Percentiles rank a stretch among this genome's conserved stretches.
These are phyloP conservation scores for Pistacia integerrima DNA, from an alignment of 345 rosid species.

Conservation along the genomic window DNA sequence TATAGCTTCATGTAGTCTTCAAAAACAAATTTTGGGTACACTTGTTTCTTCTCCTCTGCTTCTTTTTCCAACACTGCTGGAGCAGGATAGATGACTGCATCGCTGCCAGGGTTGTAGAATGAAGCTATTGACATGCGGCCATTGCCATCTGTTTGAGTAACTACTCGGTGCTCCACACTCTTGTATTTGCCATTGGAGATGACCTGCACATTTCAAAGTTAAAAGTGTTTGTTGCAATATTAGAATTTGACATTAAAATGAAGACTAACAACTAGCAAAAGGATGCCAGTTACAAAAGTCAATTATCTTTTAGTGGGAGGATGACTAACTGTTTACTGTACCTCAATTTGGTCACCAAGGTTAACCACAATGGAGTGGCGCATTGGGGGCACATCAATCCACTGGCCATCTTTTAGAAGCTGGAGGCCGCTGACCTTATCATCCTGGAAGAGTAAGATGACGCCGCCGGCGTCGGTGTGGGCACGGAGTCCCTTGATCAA, in stretches of 20 bases:
- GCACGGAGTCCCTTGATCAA: slow-evolving; percentile 88
- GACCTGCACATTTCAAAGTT: slow-evolving; percentile 41
- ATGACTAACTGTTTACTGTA: slow-evolving; percentile 9
- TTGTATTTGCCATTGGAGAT: slow-evolving; percentile 92
- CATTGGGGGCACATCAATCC: slow-evolving; percentile 96
- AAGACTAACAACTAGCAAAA: too few relatives aligned
- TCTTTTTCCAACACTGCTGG: slow-evolving; percentile 62
- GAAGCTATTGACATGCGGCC: slow-evolving; percentile 89
- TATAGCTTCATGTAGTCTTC: slow-evolving; percentile 93
- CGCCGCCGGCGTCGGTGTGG: slow-evolving; percentile 99
- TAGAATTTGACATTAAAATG: too few relatives aligned
- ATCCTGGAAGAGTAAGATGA: slow-evolving; percentile 88
- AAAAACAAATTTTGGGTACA: slow-evolving; percentile 80
- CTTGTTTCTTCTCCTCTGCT: slow-evolving; percentile 33
- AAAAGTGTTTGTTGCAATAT: too few relatives aligned
- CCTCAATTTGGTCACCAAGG: slow-evolving; percentile 97
- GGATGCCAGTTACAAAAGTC: too few relatives aligned
- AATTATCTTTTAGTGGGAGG: too few relatives aligned
- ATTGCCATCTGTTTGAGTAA: slow-evolving; percentile 71
- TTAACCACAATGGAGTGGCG: slow-evolving; percentile 89
- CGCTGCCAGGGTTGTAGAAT: slow-evolving; percentile 90
- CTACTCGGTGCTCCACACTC: slow-evolving; percentile 85
- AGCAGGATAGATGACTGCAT: slow-evolving; percentile 82
- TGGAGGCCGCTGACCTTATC: slow-evolving; percentile 91
- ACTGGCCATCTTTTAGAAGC: slow-evolving; percentile 81